Evolutionary conservation across 352 stramenopile genomes (phyloP).

Genomic region (Phytopythium cucurbitacearum): DNA sequence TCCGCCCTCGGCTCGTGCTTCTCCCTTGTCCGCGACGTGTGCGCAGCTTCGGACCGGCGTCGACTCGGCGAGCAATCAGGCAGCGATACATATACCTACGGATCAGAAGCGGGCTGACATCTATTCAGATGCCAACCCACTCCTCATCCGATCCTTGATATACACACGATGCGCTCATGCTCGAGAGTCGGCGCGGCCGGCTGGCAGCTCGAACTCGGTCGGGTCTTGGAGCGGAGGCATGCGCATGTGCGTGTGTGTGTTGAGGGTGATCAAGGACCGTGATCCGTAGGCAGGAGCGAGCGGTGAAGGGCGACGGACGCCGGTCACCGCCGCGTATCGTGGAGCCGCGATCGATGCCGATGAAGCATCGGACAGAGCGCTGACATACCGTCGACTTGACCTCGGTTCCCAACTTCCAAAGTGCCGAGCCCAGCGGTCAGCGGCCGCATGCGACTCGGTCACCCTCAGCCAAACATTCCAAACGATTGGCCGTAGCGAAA

Average conservation of each 20-base stretch:
- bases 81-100: constrained; percentile 86
- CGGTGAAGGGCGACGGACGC: not conserved
- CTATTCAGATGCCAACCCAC: constrained; percentile 4
- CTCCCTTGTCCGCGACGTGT: too few relatives aligned
- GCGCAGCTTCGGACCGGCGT: constrained; percentile 6
- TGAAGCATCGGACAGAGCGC: not conserved
- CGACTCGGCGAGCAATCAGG: constrained; percentile 32
- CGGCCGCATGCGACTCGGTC: not conserved
- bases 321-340: constrained; percentile 1
- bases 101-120: constrained; percentile 29
- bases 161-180: constrained; percentile 43
- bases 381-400: constrained; percentile 66
- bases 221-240: not conserved
- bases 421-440: constrained; percentile 14
- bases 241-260: not conserved
- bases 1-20: too few relatives aligned
- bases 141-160: constrained; percentile 82
- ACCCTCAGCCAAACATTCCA: constrained; percentile 7
- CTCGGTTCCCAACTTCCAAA: constrained; percentile 83
- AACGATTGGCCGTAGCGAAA: constrained; percentile 6
- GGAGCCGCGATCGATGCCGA: not conserved
- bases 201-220: constrained; percentile 9
- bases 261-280: too few relatives aligned
- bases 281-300: not conserved
- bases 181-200: constrained; percentile 33